Conservation (phyloP, 352 stramenopile genomes). For the Phytophthora constricta region DNA sequence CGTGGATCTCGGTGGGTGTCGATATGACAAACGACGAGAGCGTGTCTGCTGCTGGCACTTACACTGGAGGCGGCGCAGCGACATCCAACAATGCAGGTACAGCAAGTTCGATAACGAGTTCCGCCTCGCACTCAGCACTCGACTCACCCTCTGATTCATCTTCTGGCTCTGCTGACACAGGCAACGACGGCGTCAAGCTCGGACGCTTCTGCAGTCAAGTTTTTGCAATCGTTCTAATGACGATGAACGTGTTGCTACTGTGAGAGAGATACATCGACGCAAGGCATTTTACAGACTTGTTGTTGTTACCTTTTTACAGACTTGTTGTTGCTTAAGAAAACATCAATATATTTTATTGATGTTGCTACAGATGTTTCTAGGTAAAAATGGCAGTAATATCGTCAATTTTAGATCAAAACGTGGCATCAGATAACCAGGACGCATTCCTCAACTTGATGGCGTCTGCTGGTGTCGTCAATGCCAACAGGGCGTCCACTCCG, state of each 20-base stretch:
- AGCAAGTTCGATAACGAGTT: neutral
- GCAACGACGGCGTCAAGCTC: constrained; percentile 10
- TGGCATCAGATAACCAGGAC: too few species aligned
- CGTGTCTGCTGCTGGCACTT: constrained; percentile 10
- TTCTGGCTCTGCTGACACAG: constrained; percentile 18
- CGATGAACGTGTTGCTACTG: neutral
- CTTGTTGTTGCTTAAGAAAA: too few species aligned
- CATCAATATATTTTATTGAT: too few species aligned
- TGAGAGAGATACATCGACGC: too few species aligned
- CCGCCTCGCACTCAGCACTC: neutral
- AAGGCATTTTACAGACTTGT: too few species aligned
- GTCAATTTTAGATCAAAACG: too few species aligned
- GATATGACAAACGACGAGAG: constrained; percentile 23
- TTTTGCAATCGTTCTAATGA: neutral
- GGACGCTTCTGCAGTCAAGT: neutral
- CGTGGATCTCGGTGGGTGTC: constrained; percentile 34
- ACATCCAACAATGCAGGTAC: constrained; percentile 11
- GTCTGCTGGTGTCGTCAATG: too few species aligned
- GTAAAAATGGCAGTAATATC: too few species aligned
- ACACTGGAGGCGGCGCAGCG: constrained; percentile 8
- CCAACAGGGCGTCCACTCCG: too few species aligned
- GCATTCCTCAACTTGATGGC: too few species aligned
- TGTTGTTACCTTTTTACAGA: too few species aligned
- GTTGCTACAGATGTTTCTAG: too few species aligned
- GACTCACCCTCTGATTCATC: constrained; percentile 5